Evolutionary conservation across 441 rosid species (phyloP), one percentile per base, ranked within the genome.

Genomic region (Gossypium schwendimanii): DNA sequence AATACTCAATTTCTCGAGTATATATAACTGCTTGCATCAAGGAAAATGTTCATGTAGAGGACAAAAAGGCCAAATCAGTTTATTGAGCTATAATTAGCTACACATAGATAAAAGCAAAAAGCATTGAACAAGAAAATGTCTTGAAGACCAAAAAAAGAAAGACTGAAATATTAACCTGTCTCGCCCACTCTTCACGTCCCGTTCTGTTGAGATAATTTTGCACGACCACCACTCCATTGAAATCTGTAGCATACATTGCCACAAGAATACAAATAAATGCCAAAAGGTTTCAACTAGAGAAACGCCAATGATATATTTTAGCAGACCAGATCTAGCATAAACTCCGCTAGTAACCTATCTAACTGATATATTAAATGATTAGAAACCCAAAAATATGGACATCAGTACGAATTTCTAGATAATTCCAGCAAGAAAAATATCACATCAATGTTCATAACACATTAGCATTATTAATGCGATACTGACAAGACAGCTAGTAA

Each of bases 151-250:
- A 47, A 66, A 64, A 21, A 1, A 23, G 49, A 9, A 45, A 68
- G 59, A 21, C n/a, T 23, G 33, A 75, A 67, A 64, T 69, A 73
- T 74, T 80, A 73, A 95, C 99, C 97, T 85, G 94, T 80, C 79
- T 86, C 0, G 94, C 93, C 99, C 99, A 95, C 78, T 89, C 98
- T 68, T 81, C 86, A 71, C 94, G 90, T 4, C 97, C 97, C 3
- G 94, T 90, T 81, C 95, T 89, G 52, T 82, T 77, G 39, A 95
- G 86, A 85, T 93, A 90, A 82, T 90, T 95, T 82, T 90, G 97
- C 54, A 95, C 97, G 33, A 95, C 91, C 74, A 87, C 78, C 67
- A 81, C 92, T 53, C 97, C 98, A 0, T 91, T 93, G 77, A 95
- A 95, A 91, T 95, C 99, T 95, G 93, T 85, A 76, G 69, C 82